phyloP scores from a whole-genome alignment of 2,329 filamentous ascomycete species.

The Colletotrichum lentis region DNA sequence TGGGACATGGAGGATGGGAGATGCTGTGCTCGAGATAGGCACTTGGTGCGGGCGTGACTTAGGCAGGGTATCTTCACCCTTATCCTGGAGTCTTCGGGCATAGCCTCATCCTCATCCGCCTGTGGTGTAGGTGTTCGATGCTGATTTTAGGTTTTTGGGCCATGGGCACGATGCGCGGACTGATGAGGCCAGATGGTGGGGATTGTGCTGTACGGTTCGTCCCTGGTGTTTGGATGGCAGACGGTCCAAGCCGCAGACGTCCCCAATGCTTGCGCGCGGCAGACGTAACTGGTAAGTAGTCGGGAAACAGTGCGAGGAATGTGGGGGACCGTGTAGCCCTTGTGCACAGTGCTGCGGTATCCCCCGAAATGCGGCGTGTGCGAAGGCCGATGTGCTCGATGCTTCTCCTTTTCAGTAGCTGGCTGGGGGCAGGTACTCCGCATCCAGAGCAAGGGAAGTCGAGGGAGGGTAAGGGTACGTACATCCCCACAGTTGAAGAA shows the following conservation, averaged over 20 bases:
- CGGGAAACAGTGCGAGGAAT: conserved; percentile 4
- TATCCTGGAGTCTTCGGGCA: background rate
- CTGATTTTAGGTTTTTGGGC: background rate
- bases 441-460: no score
- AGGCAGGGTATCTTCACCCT: background rate
- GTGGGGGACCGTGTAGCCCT: no score
- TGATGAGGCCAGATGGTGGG: background rate
- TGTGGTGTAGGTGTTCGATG: background rate
- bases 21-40: background rate
- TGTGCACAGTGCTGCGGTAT: background rate
- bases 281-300: conserved; percentile 6
- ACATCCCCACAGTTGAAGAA: background rate
- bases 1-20: background rate
- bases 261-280: background rate
- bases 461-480: background rate
- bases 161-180: conserved; percentile 5
- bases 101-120: no score
- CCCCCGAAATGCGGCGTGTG: background rate
- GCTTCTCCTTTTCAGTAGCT: background rate
- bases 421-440: no score
- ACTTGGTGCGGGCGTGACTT: background rate
- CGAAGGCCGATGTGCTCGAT: background rate
- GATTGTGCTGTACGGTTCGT: conserved; percentile 7
- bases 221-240: conserved; percentile 17
- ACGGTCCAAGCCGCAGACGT: conserved; percentile 30